Conservation (phyloP, 306 rosid genomes). For the Cicer chorassanicum region DNA sequence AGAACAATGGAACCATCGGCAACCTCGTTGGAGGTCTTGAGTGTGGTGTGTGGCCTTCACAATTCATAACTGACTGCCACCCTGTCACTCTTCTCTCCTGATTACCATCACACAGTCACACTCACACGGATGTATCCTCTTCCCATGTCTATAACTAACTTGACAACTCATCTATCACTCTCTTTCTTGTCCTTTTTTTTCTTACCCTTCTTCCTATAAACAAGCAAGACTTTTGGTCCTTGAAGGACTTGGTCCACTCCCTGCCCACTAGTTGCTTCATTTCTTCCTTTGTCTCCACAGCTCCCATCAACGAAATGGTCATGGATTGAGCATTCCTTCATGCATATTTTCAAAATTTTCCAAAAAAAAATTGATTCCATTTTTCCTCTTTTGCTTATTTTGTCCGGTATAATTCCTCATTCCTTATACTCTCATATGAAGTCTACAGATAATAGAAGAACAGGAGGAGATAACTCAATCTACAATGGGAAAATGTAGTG, state of each 20-base stretch:
- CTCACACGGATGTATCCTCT: not conserved
- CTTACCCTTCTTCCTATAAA: not conserved
- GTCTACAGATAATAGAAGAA: not conserved
- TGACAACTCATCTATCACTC: not conserved
- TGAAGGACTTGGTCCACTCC: conserved; percentile 14
- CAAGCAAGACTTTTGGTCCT: not conserved
- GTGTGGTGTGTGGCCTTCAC: too few species aligned
- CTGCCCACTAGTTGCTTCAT: not conserved
- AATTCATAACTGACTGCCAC: conserved; percentile 1
- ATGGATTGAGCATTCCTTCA: not conserved
- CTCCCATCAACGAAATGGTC: not conserved
- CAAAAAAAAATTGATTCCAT: not conserved
- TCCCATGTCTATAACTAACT: not conserved
- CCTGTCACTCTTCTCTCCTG: not conserved
- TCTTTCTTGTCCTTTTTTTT: conserved; percentile 3
- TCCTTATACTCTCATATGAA: conserved; percentile 10
- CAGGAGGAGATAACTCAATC: conserved; percentile 9
- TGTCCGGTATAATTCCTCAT: not conserved
- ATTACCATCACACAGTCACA: not conserved
- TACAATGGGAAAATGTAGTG: conserved; percentile 1
- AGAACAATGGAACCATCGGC: too few species aligned
- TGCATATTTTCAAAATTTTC: conserved; percentile 16
- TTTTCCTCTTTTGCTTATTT: conserved; percentile 6
- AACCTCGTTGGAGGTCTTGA: too few species aligned
- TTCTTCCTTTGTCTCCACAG: not conserved